Conservation (phyloP, 805 yeast species). For the Lachancea sp. region DNA sequence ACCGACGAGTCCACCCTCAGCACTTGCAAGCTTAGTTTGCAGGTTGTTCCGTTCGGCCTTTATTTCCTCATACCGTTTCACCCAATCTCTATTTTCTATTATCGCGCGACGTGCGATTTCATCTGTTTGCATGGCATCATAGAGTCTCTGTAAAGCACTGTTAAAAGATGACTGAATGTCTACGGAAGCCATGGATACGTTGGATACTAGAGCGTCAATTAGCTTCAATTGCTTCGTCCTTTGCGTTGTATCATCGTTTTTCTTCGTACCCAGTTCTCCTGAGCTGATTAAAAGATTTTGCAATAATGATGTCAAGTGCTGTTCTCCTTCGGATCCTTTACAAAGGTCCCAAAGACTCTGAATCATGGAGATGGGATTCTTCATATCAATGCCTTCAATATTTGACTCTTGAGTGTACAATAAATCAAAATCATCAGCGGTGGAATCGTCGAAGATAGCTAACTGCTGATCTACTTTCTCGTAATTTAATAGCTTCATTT, state of each 20-base stretch:
- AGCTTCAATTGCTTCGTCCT: conserved; percentile 39
- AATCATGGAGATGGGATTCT: conserved; percentile 63
- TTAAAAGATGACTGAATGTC: conserved; percentile 64
- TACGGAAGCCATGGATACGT: conserved; percentile 48
- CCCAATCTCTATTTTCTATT: conserved; percentile 50
- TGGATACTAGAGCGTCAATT: conserved; percentile 66
- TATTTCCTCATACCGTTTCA: conserved; percentile 42
- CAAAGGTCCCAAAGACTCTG: conserved; percentile 44
- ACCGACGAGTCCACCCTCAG: conserved; percentile 76
- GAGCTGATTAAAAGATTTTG: conserved; percentile 32
- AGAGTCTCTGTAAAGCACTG: conserved; percentile 71
- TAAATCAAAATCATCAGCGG: conserved; percentile 31
- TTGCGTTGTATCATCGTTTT: conserved; percentile 24
- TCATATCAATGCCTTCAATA: conserved; percentile 38
- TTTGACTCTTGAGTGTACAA: conserved; percentile 21
- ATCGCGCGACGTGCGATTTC: conserved; percentile 79
- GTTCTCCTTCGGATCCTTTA: conserved; percentile 50
- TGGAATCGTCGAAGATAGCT: conserved; percentile 48
- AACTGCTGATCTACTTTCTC: conserved; percentile 63
- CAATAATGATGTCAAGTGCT: conserved; percentile 42
- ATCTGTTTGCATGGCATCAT: conserved; percentile 77
- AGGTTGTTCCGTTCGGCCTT: conserved; percentile 56
- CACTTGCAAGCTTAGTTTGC: conserved; percentile 60
- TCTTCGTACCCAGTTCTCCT: conserved; percentile 20
- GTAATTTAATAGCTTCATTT: conserved; percentile 50